Conservation (phyloP, 2,329 filamentous ascomycete genomes). For the Corinectria fuckeliana region DNA sequence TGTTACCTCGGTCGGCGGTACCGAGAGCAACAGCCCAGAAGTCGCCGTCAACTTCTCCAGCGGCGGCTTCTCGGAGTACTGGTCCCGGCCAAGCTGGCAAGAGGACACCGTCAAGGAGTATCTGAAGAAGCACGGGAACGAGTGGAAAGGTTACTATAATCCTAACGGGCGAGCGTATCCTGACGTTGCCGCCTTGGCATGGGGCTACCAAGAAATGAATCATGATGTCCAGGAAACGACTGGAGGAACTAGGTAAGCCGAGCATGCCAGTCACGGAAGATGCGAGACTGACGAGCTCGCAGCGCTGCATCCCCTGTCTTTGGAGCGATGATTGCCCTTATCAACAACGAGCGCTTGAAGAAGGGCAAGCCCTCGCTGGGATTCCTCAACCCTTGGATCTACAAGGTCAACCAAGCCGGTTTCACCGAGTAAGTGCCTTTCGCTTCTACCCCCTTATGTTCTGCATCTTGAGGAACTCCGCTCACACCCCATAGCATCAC, state of each 20-base stretch:
- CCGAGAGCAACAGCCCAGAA: constrained; percentile 58
- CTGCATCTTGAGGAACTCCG: no score
- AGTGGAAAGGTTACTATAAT: constrained; percentile 58
- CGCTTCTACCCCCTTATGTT: not conserved
- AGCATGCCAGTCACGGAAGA: not conserved
- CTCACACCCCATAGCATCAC: constrained; percentile 49
- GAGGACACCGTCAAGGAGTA: constrained; percentile 55
- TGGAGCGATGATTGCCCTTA: constrained; percentile 66
- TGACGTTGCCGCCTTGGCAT: constrained; percentile 64
- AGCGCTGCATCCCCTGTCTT: constrained; percentile 67
- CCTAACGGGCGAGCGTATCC: constrained; percentile 63
- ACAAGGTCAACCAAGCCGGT: constrained; percentile 43
- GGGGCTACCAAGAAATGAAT: constrained; percentile 43
- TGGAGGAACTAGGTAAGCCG: constrained; percentile 45
- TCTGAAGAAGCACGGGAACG: constrained; percentile 48
- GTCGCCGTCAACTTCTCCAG: constrained; percentile 58
- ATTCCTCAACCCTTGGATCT: constrained; percentile 69
- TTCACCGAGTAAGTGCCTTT: constrained; percentile 46
- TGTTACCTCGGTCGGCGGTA: constrained; percentile 68
- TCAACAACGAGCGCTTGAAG: constrained; percentile 68
- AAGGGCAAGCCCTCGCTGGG: constrained; percentile 60
- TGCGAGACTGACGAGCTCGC: not conserved
- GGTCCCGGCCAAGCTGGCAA: constrained; percentile 52
- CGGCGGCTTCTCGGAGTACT: constrained; percentile 58
- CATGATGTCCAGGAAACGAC: constrained; percentile 33